Evolutionary conservation across 768 basidiomycete genomes (phyloP).

Genomic region (Termitomyces bulborhizus): DNA sequence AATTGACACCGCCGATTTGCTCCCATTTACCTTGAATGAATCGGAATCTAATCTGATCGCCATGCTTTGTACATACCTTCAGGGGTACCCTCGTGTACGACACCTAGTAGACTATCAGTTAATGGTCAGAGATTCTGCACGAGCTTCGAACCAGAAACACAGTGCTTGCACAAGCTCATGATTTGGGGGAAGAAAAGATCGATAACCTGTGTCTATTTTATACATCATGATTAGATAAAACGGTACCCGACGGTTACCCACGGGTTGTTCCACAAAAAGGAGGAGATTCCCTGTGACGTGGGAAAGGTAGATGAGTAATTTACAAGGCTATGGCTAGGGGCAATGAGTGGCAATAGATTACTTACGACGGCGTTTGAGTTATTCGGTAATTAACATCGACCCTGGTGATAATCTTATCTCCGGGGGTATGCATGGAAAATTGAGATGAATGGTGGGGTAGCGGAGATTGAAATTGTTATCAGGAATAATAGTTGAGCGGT

Average conservation of each 20-base stretch:
- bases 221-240: no score
- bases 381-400: no score
- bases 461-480: slow-evolving; percentile 15
- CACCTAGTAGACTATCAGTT: slow-evolving; percentile 25
- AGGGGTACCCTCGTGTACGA: slow-evolving; percentile 43
- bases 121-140: neutral
- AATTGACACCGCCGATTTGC: slow-evolving; percentile 38
- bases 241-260: no score
- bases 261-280: no score
- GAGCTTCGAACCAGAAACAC: slow-evolving; percentile 38
- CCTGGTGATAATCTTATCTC: no score
- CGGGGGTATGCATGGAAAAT: slow-evolving; percentile 1
- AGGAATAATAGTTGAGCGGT: slow-evolving; percentile 21
- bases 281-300: no score
- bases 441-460: neutral
- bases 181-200: neutral
- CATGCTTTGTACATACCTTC: slow-evolving; percentile 24
- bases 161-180: slow-evolving; percentile 39
- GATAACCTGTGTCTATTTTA: no score
- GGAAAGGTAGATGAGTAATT: no score
- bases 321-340: no score
- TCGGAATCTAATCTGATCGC: slow-evolving; percentile 4
- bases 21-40: slow-evolving; percentile 37
- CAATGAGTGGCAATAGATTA: no score
- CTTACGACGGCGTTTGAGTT: no score